These are phyloP conservation scores for Arachis monticola DNA, from an alignment of 331 rosid genomes.

Conservation along the genomic window DNA sequence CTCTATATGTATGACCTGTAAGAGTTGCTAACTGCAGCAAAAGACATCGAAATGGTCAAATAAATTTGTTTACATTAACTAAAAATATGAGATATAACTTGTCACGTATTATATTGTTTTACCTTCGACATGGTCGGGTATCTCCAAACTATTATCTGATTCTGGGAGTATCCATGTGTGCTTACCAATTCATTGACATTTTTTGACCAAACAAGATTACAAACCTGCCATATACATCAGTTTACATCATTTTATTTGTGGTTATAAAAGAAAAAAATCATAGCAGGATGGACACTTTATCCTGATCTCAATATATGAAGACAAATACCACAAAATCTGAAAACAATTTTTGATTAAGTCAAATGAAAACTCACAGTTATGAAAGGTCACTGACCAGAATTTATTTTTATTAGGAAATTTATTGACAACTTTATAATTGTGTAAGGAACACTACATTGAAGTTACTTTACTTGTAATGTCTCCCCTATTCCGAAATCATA, in stretches of 20 bases:
- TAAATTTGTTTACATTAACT: slow-evolving; percentile 13
- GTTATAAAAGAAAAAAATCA: slow-evolving; percentile 13
- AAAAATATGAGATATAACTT: slow-evolving; percentile 12
- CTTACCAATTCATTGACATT: slow-evolving; percentile 91
- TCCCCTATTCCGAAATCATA: slow-evolving; percentile 11
- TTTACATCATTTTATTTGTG: slow-evolving; percentile 27
- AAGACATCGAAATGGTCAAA: slow-evolving; percentile 28
- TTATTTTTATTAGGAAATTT: slow-evolving; percentile 1
- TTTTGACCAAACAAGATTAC: slow-evolving; percentile 96
- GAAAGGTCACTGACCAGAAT: slow-evolving; percentile 7
- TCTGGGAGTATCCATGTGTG: slow-evolving; percentile 96
- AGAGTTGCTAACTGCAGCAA: slow-evolving; percentile 78
- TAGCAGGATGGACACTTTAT: background rate
- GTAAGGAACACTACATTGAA: slow-evolving; percentile 2
- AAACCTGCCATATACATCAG: slow-evolving; percentile 62
- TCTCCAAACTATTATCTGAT: slow-evolving; percentile 93
- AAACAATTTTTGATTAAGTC: slow-evolving; percentile 19
- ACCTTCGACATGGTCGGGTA: slow-evolving; percentile 97
- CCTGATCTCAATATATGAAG: slow-evolving; percentile 27
- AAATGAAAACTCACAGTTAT: slow-evolving; percentile 30
- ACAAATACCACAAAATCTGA: slow-evolving; percentile 31
- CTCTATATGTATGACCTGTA: slow-evolving; percentile 83
- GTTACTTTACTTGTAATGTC: slow-evolving; percentile 15
- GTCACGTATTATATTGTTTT: slow-evolving; percentile 19
- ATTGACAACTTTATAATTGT: background rate